Evolutionary conservation across 768 basidiomycete genomes (phyloP).

Genomic region (Hebeloma cylindrosporum): DNA sequence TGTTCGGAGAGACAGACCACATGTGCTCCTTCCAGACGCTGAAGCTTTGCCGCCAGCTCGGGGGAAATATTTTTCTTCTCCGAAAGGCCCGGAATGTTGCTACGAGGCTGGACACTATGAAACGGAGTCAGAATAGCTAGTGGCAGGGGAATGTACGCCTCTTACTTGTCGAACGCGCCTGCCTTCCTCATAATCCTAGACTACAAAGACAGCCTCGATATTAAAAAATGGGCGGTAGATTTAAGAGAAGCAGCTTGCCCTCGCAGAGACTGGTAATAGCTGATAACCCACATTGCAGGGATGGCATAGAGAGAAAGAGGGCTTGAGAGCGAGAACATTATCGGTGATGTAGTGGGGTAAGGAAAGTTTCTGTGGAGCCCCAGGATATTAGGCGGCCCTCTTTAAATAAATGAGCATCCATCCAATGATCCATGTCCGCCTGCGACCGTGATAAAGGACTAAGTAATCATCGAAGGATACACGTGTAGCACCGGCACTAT

Average conservation of each 20-base stretch:
- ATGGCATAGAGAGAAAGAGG: conserved; percentile 39
- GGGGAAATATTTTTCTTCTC: conserved; percentile 29
- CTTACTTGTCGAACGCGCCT: conserved; percentile 35
- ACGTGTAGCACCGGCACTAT: too few species aligned
- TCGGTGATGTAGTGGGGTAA: not conserved
- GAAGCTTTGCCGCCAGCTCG: conserved; percentile 25
- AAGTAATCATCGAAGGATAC: too few species aligned
- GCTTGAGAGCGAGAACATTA: conserved; percentile 16
- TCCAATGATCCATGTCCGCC: too few species aligned
- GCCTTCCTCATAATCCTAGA: conserved; percentile 6
- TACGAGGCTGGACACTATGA: conserved; percentile 33
- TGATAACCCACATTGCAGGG: conserved; percentile 34
- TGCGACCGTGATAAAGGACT: too few species aligned
- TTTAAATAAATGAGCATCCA: too few species aligned
- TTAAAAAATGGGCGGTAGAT: too few species aligned
- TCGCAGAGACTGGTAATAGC: conserved; percentile 31
- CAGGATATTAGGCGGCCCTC: too few species aligned
- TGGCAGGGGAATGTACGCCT: not conserved
- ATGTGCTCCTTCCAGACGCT: conserved; percentile 39
- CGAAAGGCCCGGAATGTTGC: conserved; percentile 20
- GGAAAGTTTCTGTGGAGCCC: too few species aligned
- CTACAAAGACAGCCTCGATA: not conserved
- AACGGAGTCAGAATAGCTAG: too few species aligned
- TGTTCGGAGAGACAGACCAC: conserved; percentile 5
- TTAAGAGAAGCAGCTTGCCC: too few species aligned